Evolutionary conservation across 1,139 yeast species (phyloP).

Genomic region (Yamadazyma atlantica): DNA sequence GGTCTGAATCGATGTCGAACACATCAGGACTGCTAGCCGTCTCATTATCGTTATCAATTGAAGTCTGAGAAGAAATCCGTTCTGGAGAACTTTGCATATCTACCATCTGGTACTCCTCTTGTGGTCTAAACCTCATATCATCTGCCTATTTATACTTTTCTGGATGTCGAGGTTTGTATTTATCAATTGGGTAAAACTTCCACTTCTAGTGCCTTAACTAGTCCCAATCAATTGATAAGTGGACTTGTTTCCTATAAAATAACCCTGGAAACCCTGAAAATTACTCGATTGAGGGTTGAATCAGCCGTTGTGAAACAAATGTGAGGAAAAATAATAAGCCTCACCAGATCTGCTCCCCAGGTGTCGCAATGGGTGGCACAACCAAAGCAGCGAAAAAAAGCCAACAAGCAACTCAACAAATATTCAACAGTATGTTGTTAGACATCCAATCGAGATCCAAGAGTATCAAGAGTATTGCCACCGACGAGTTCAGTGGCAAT

Average conservation of each 20-base stretch:
- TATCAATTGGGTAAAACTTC: no score
- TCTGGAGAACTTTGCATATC: slow-evolving; percentile 7
- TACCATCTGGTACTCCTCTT: slow-evolving; percentile 17
- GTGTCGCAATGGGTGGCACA: no score
- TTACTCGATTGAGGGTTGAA: slow-evolving; percentile 9
- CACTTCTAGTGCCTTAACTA: no score
- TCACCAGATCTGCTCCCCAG: no score
- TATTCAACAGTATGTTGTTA: slow-evolving; percentile 7
- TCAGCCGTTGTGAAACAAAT: slow-evolving; percentile 7
- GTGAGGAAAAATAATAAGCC: no score
- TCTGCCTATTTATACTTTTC: neutral
- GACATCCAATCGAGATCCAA: slow-evolving; percentile 54
- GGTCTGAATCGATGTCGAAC: neutral
- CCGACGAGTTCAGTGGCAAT: slow-evolving; percentile 33
- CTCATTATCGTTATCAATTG: neutral
- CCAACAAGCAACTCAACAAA: slow-evolving; percentile 1
- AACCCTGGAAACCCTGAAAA: neutral
- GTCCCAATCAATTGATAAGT: no score
- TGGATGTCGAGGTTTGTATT: no score
- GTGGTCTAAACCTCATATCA: neutral
- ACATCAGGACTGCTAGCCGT: neutral
- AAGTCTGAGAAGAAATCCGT: neutral
- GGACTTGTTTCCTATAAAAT: no score
- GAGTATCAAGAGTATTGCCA: slow-evolving; percentile 39
- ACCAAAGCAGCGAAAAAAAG: no score